Conservation (phyloP, 2,329 filamentous ascomycete genomes). For the Paraphaeosphaeria minitans region DNA sequence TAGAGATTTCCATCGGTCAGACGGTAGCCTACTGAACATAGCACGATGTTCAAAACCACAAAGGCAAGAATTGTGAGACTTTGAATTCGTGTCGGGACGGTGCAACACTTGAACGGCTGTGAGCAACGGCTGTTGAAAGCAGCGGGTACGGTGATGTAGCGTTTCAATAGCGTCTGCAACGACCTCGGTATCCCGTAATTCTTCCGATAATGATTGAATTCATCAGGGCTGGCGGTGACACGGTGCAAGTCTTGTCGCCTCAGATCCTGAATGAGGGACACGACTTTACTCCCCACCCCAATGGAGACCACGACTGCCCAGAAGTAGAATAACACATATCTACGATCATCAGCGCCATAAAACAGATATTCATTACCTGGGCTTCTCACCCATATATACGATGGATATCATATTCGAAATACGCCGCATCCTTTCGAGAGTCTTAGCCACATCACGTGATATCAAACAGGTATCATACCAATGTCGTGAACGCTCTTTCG, state of each 20-base stretch:
- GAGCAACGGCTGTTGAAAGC: conserved; percentile 51
- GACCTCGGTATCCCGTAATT: conserved; percentile 5
- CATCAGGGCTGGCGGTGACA: conserved; percentile 4
- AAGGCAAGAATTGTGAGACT: conserved; percentile 52
- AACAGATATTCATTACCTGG: background rate
- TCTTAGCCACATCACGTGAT: conserved; percentile 2
- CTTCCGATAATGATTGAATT: background rate
- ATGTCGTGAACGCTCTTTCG: conserved; percentile 34
- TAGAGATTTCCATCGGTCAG: conserved; percentile 55
- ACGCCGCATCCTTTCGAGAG: conserved; percentile 29
- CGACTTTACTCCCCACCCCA: conserved; percentile 30
- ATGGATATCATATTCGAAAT: conserved; percentile 36
- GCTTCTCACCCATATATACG: conserved; percentile 32
- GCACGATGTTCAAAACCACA: conserved; percentile 51
- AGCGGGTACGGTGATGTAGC: conserved; percentile 51
- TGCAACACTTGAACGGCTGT: conserved; percentile 50
- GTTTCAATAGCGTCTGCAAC: conserved; percentile 26
- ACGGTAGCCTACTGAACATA: conserved; percentile 54
- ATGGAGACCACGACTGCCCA: conserved; percentile 34
- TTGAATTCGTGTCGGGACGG: conserved; percentile 56
- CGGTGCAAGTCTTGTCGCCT: conserved; percentile 14
- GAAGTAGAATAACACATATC: conserved; percentile 41
- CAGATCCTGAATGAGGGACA: conserved; percentile 21
- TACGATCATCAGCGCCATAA: conserved; percentile 8
- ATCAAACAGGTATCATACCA: conserved; percentile 23